These are phyloP conservation scores for Aethionema arabicum DNA, from an alignment of 345 rosid genomes.

Conservation along the genomic window DNA sequence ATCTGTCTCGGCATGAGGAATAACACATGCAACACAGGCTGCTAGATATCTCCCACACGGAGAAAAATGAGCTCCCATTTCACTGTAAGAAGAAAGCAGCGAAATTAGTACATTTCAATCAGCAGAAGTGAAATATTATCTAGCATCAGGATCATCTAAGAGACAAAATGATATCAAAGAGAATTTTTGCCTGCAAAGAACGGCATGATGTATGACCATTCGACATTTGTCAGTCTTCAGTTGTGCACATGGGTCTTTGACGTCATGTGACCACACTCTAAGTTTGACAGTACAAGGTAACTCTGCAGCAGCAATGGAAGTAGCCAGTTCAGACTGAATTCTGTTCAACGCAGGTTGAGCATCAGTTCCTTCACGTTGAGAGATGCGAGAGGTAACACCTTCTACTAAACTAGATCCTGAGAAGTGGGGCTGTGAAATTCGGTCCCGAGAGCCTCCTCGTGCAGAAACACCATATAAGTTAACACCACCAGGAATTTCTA, in stretches of 20 bases:
- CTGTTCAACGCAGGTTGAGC: constrained; percentile 60
- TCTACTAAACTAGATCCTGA: constrained; percentile 49
- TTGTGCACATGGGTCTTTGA: constrained; percentile 60
- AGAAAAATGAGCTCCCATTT: constrained; percentile 99
- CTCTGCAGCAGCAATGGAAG: constrained; percentile 89
- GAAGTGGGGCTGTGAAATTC: constrained; percentile 43
- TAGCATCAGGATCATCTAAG: constrained; percentile 19
- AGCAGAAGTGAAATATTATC: constrained; percentile 7
- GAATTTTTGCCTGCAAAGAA: constrained; percentile 78
- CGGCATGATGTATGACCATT: constrained; percentile 83
- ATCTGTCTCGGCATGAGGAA: constrained; percentile 78
- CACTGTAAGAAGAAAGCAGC: constrained; percentile 54
- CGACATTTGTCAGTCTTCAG: constrained; percentile 68
- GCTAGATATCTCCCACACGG: constrained; percentile 98
- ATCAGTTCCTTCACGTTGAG: constrained; percentile 40
- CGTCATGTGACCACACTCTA: constrained; percentile 84
- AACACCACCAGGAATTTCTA: constrained; percentile 51
- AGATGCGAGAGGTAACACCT: constrained; percentile 35
- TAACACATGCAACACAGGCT: constrained; percentile 94
- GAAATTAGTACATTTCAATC: constrained; percentile 17
- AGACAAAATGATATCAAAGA: constrained; percentile 4
- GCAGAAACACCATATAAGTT: constrained; percentile 49
- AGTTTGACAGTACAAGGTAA: constrained; percentile 94
- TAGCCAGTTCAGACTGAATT: constrained; percentile 70
- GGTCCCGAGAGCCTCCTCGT: constrained; percentile 45